phyloP scores from a whole-genome alignment of 768 basidiomycete genomes.

The Amanita inopinata region DNA sequence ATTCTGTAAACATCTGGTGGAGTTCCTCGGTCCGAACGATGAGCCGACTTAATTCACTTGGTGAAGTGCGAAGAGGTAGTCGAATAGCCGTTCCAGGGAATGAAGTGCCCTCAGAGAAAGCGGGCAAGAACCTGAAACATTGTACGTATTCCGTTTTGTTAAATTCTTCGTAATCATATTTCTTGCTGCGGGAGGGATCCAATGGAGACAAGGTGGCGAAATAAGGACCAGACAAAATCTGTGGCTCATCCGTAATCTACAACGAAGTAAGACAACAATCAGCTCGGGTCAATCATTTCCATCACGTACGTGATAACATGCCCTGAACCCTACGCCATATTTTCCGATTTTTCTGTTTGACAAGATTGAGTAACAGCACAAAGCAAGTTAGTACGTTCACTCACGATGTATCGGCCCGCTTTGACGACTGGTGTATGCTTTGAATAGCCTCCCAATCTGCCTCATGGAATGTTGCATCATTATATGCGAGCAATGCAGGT shows the following conservation, averaged over 20 bases:
- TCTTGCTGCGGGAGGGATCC: slow-evolving; percentile 22
- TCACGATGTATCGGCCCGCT: slow-evolving; percentile 33
- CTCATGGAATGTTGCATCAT: slow-evolving; percentile 30
- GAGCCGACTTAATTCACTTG: slow-evolving; percentile 26
- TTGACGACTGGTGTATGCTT: slow-evolving; percentile 35
- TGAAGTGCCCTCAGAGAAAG: slow-evolving; percentile 9
- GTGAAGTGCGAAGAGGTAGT: slow-evolving; percentile 30
- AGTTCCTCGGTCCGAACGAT: slow-evolving; percentile 23
- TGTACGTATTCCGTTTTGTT: slow-evolving; percentile 22
- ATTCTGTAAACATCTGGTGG: slow-evolving; percentile 28
- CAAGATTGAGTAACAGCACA: neutral
- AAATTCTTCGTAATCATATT: slow-evolving; percentile 19
- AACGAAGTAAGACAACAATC: neutral
- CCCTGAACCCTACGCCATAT: slow-evolving; percentile 41
- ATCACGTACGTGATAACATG: slow-evolving; percentile 36
- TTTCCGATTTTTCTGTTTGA: slow-evolving; percentile 41
- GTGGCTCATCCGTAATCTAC: slow-evolving; percentile 40
- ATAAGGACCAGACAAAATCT: slow-evolving; percentile 31
- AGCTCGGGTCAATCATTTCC: neutral
- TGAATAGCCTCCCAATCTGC: slow-evolving; percentile 36
- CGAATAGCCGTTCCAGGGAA: slow-evolving; percentile 36
- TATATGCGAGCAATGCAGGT: slow-evolving; percentile 37
- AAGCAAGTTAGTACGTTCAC: slow-evolving; percentile 11
- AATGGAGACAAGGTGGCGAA: slow-evolving; percentile 38
- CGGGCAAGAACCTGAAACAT: slow-evolving; percentile 20